These are phyloP conservation scores for Poa annua DNA, from an alignment of 176 grass and related monocot species.

Conservation along the genomic window DNA sequence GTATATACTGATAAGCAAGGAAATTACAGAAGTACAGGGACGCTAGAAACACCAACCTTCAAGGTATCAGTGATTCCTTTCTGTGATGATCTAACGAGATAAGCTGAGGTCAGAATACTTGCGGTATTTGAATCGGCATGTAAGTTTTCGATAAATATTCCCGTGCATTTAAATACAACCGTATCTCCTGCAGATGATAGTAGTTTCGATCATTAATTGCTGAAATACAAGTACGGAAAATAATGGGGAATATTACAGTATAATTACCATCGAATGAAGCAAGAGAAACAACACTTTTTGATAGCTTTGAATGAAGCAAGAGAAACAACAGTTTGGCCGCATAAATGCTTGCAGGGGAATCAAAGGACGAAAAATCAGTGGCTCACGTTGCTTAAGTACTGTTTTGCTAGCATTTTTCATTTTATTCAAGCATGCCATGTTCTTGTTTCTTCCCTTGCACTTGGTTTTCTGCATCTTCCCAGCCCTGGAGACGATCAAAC, in stretches of 20 bases:
- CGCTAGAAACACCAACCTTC: not conserved
- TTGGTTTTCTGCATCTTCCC: not conserved
- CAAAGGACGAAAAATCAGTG: no score
- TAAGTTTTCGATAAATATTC: constrained; percentile 19
- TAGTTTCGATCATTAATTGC: not conserved
- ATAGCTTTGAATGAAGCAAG: not conserved
- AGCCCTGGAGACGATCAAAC: not conserved
- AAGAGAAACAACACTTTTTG: constrained; percentile 25
- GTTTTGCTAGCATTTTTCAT: not conserved
- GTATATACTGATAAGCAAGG: not conserved
- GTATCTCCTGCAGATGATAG: constrained; percentile 13
- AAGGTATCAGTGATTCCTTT: not conserved
- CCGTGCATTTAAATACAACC: constrained; percentile 15
- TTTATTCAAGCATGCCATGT: not conserved
- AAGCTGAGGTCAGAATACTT: not conserved
- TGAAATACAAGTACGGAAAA: not conserved
- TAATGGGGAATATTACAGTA: not conserved
- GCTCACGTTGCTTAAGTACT: no score
- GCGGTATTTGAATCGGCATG: not conserved
- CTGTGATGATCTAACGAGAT: not conserved
- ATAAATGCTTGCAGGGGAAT: not conserved
- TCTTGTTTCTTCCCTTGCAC: not conserved
- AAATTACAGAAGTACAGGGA: not conserved
- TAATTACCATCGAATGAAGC: constrained; percentile 7
- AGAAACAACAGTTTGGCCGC: not conserved